Base-by-base conservation (phyloP, 2,329 filamentous ascomycete species). In the Epichloe typhina region DNA sequence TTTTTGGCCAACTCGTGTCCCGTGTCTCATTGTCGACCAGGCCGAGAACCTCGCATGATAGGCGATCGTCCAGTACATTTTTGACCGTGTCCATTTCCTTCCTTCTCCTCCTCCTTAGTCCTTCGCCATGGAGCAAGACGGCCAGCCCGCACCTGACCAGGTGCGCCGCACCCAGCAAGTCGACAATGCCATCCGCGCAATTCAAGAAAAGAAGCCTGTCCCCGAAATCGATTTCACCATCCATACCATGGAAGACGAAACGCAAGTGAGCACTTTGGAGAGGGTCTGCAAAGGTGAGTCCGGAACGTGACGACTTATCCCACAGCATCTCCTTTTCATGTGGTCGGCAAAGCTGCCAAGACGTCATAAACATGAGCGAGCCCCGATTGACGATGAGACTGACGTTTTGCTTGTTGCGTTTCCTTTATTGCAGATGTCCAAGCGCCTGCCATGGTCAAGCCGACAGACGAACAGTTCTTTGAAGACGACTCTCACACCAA, bases 141-240 rank as follows among this genome's bases (percentile, higher is more conserved):
- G 61, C 60, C 66, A 69, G 51, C 49, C 57, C 47, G 55, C 59
- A 49, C 53, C 65, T 49, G 58, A 57, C 58, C 72, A 73, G 47
- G 70, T 74, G 46, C 71, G 69, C 62, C 75, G 73, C 66, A 76
- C 68, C 62, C 66, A 71, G 62, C 82, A 86, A 68, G 79, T 96
- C 65, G 88, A 95, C 72, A 91, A 88, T 80, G 86, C 88, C 61
- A 84, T 91, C 64, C 88, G 87, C 67, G 93, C 93, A 54, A 89
- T 98, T 64, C 83, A 84, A 68, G 82, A 96, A 62, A 97, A 97
- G 84, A 91, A 86, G 75, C 90, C 91, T 50, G 78, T 94, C 47
- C 93, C 93, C 52, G 91, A 97, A 76, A 97, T 98, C 64, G 93
- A 98, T 74, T 98, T 98, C 69, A 94, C 88, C 51, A 82, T 98